These are phyloP conservation scores for Vitis riparia DNA, from an alignment of 164 flowering plant species.

Conservation along the genomic window DNA sequence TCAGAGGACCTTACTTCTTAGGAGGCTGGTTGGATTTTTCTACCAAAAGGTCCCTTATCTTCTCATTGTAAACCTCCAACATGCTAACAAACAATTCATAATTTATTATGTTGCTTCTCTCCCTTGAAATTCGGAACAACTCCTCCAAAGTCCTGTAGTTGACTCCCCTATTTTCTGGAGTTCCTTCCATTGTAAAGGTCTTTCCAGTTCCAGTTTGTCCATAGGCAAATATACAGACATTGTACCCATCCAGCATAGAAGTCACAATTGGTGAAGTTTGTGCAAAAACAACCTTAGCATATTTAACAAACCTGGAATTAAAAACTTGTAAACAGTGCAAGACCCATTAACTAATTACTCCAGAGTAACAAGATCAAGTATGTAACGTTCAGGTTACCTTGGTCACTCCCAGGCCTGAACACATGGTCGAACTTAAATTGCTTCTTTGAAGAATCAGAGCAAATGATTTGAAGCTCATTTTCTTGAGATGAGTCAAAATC, in stretches of 20 bases:
- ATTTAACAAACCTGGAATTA: too few relatives aligned
- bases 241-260: conserved; percentile 86
- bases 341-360: neutral
- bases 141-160: too few relatives aligned
- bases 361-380: neutral
- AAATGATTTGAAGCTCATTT: conserved; percentile 57
- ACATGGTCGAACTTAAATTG: conserved; percentile 82
- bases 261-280: conserved; percentile 71
- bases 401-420: conserved; percentile 67
- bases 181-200: too few relatives aligned
- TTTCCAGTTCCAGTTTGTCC: too few relatives aligned
- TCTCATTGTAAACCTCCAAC: too few relatives aligned
- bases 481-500: conserved; percentile 67
- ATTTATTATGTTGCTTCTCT: too few relatives aligned
- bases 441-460: conserved; percentile 69
- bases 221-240: conserved; percentile 66
- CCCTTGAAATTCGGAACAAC: too few relatives aligned
- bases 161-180: too few relatives aligned
- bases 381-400: conserved; percentile 55
- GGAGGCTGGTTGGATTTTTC: too few relatives aligned
- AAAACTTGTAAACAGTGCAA: neutral
- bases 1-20: too few relatives aligned
- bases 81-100: too few relatives aligned
- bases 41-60: too few relatives aligned
- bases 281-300: conserved; percentile 74